Conservation (phyloP, 2,329 filamentous ascomycete genomes). For the Cercospora sojina region DNA sequence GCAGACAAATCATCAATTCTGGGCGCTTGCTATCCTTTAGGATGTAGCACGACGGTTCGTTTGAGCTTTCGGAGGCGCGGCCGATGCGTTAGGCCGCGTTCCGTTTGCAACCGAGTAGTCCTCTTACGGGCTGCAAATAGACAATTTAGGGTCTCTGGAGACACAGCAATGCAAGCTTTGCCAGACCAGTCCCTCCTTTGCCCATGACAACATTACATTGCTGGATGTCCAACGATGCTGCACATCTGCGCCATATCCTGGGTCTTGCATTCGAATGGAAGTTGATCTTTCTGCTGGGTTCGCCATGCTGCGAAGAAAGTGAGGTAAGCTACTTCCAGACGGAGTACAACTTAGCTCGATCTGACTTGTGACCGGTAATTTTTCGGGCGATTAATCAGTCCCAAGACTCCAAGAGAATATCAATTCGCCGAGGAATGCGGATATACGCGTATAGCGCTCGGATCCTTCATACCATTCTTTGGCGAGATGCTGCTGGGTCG, state of each 20-base stretch:
- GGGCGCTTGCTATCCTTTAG: neutral
- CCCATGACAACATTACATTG: neutral
- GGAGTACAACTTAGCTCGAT: neutral
- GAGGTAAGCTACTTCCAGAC: neutral
- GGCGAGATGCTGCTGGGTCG: neutral
- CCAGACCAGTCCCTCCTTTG: neutral
- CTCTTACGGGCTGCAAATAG: neutral
- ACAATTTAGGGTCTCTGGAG: neutral
- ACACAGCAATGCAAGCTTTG: neutral
- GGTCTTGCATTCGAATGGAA: neutral
- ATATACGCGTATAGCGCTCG: neutral
- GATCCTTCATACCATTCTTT: neutral
- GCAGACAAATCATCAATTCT: neutral
- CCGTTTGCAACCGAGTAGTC: neutral
- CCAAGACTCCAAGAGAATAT: neutral
- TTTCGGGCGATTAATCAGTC: neutral
- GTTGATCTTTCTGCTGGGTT: neutral
- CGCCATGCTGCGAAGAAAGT: neutral
- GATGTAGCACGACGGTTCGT: neutral
- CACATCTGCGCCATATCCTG: neutral
- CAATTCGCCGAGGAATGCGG: neutral
- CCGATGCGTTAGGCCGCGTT: neutral
- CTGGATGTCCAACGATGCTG: neutral
- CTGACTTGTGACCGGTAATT: neutral
- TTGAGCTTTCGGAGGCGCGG: neutral